A percentile compares a stretch with the other conserved stretches of the same genome.
phyloP scores from a whole-genome alignment of 768 basidiomycete genomes.

The Lenzites betulinus region DNA sequence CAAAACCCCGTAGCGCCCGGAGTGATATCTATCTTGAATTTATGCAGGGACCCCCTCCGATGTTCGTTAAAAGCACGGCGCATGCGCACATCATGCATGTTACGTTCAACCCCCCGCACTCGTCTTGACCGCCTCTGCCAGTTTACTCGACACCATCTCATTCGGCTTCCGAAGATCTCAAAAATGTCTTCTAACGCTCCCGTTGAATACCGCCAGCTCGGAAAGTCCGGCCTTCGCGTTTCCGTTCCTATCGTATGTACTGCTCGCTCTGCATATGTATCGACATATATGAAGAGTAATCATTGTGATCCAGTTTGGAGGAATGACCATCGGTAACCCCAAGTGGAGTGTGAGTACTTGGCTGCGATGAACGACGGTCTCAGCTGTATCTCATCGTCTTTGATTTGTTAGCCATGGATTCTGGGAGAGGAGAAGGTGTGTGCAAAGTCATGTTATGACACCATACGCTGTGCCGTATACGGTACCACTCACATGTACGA shows the following conservation, averaged over 20 bases:
- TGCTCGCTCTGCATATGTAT: no score
- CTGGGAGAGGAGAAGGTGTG: conserved; percentile 25
- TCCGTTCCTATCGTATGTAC: conserved; percentile 31
- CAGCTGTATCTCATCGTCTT: background rate
- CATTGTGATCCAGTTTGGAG: conserved; percentile 10
- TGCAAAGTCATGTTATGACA: background rate
- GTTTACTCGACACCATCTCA: no score
- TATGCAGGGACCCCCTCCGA: no score
- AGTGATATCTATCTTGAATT: no score
- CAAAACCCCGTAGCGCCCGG: no score
- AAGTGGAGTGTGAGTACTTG: conserved; percentile 20
- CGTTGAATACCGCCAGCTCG: conserved; percentile 28
- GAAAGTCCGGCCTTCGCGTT: conserved; percentile 28
- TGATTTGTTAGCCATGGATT: conserved; percentile 24
- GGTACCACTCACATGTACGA: background rate
- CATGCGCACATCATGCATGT: no score
- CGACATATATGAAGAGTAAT: background rate
- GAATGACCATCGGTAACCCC: conserved; percentile 24
- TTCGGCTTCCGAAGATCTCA: no score
- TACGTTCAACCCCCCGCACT: no score
- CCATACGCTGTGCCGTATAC: background rate
- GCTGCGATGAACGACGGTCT: background rate
- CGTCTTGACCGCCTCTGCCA: no score
- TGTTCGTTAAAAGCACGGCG: no score
- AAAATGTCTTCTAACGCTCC: background rate